Evolutionary conservation across 441 rosid species (phyloP), one percentile per base, ranked within the genome.

Genomic region (Croton laevigatus): DNA sequence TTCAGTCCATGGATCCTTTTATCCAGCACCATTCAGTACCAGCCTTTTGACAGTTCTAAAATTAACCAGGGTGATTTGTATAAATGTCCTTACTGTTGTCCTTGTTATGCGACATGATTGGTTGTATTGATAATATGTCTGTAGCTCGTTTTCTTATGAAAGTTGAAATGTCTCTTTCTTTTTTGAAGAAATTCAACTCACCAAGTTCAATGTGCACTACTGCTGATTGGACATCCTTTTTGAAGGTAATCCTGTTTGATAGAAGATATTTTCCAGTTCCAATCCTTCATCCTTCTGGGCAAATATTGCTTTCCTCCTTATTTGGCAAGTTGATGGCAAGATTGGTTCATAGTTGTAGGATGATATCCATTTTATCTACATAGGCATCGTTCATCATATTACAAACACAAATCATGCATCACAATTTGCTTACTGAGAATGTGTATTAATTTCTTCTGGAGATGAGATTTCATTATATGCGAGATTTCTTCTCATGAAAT

Each of bases 171-270:
- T 46, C 17, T 37, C 52, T 70, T 68, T 79, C 68, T 73, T 68
- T 68, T 60, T 71, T 84, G 76, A 71, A 94, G 99, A 94, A 94
- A 89, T 92, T 94, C 82, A 88, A 92, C 83, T 92, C 94, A 38
- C 99, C 98, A 71, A 90, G 92, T 81, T 85, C 93, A 75, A 69
- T 79, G 51, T 88, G 87, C 75, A 85, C 94, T 58, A 71, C 76
- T 80, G 77, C 88, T 69, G 99, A 94, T 75, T 94, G 98, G 99
- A 81, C 90, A 69, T 84, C 94, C 57, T 91, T 94, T 82, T 73
- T 88, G 79, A 94, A 94, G 97, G 99, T 90, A 86, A 60, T 74
- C 68, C 48, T 61, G 38, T 68, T 38, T 59, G 23, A 19, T 17
- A 58, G 60, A 40, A 65, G 27, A 11, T 66, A 36, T 37, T 66